A percentile compares a stretch with the other conserved stretches of the same genome.
phyloP scores from a whole-genome alignment of 805 yeast genomes.

The Blastobotrys peoriensis region DNA sequence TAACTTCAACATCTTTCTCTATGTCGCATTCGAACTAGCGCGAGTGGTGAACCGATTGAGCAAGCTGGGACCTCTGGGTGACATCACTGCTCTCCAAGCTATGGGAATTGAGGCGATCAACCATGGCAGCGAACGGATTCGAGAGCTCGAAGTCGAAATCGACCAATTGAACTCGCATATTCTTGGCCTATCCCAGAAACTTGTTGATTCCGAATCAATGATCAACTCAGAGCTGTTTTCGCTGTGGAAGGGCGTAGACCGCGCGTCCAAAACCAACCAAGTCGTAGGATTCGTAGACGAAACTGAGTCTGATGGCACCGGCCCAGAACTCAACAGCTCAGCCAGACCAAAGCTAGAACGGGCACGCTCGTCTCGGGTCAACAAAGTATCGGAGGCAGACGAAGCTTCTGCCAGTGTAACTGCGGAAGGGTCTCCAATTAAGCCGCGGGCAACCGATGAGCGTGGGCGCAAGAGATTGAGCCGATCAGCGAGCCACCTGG shows the following conservation, averaged over 20 bases:
- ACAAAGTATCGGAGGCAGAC: no score
- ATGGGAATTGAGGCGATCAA: background rate
- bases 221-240: constrained; percentile 11
- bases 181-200: constrained; percentile 1
- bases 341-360: no score
- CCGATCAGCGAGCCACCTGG: no score
- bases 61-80: background rate
- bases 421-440: no score
- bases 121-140: background rate
- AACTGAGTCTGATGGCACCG: no score
- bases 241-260: constrained; percentile 12
- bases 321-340: no score
- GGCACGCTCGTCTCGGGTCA: no score
- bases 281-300: no score
- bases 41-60: constrained; percentile 16
- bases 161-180: constrained; percentile 1
- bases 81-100: background rate
- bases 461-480: no score
- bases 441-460: no score
- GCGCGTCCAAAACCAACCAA: constrained; percentile 6
- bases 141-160: constrained; percentile 4
- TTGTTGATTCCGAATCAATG: constrained; percentile 8
- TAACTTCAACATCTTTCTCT: constrained; percentile 19
- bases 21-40: constrained; percentile 17
- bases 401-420: no score